Evolutionary conservation across 2,329 filamentous ascomycete genomes (phyloP), one percentile per base, ranked within the genome.

Genomic region (Penicillium sp.): DNA sequence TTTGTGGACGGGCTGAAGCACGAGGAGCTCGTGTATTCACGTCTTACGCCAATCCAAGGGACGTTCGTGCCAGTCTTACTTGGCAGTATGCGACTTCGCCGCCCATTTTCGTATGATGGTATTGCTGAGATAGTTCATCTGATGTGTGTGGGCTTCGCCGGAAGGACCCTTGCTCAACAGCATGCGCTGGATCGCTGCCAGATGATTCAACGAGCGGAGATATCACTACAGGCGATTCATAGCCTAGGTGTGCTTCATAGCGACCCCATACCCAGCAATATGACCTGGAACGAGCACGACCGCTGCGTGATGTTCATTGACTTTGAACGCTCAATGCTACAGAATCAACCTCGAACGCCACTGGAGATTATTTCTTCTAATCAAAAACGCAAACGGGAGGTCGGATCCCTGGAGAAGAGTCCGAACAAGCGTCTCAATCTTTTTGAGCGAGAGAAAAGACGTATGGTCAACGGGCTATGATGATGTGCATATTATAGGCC

Each of bases 1-100:
- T 60, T 54, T 45, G 19, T 46, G 4, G 19, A 50, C 23, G 35
- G 37, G 21, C 25, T 27, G 5, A 46, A 34, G 28, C 44, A 47
- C 25, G 54, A 60, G 37, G 48, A 51, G 39, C 28, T 43, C 15
- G 41, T 59, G 17, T 57, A 59, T 33, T 42, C 31, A 13, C 38
- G 27, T 33, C 54, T 60, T 9, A 10, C 17, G 23, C 17, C 34
- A 29, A 43, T 60, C 31, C 49, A 59, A 41, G 56, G 55, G 25
- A 15, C 45, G 33, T 52, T 38, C 16, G 40, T 57, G 1, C 50
- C 51, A 34, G 33, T 60, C 4, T 35, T 50, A n/a, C 41, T 59
- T n/a, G 56, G 51, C 33, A 50, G 45, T 39, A 48, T 58, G 29
- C 29, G 47, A 25, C 48, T 60, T 33, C 39, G 31, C 26, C 34